A percentile compares a stretch with the other conserved stretches of the same genome.
These are phyloP conservation scores for Cutaneotrichosporon cavernicola DNA, from an alignment of 1,284 basidiomycete genomes.

Conservation along the genomic window DNA sequence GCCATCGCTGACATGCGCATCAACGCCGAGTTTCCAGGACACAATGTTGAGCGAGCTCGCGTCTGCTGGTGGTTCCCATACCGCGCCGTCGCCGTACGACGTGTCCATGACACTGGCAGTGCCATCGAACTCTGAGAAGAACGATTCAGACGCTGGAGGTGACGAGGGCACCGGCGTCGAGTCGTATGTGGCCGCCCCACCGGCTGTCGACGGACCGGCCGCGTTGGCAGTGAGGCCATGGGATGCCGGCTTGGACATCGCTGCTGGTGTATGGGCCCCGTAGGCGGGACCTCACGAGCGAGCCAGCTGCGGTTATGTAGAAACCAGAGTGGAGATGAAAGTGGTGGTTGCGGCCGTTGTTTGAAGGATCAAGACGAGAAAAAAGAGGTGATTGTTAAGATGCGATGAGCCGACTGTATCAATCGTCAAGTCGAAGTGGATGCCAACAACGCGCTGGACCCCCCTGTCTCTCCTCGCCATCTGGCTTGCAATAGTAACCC, in stretches of 20 bases:
- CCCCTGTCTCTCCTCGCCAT: neutral
- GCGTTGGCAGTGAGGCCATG: neutral
- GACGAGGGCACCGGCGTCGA: conserved; percentile 40
- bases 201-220: conserved; percentile 5
- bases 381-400: neutral
- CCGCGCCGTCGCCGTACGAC: conserved; percentile 29
- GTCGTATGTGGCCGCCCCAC: neutral
- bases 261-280: conserved; percentile 8
- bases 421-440: neutral
- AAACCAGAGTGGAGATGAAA: neutral
- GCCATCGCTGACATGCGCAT: conserved; percentile 36
- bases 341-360: neutral
- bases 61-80: conserved; percentile 37
- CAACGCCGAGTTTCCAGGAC: conserved; percentile 38
- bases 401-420: neutral
- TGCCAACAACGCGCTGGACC: neutral
- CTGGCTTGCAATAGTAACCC: no score
- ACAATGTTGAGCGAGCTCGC: conserved; percentile 45
- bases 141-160: conserved; percentile 48
- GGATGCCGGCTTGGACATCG: conserved; percentile 35
- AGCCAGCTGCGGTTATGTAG: neutral
- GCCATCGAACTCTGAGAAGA: conserved; percentile 49
- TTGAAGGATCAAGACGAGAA: neutral
- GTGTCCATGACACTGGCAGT: conserved; percentile 45
- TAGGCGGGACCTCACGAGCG: neutral